Evolutionary conservation across 1,139 yeast genomes (phyloP).

Genomic region (Kluyveromyces marxianus): DNA sequence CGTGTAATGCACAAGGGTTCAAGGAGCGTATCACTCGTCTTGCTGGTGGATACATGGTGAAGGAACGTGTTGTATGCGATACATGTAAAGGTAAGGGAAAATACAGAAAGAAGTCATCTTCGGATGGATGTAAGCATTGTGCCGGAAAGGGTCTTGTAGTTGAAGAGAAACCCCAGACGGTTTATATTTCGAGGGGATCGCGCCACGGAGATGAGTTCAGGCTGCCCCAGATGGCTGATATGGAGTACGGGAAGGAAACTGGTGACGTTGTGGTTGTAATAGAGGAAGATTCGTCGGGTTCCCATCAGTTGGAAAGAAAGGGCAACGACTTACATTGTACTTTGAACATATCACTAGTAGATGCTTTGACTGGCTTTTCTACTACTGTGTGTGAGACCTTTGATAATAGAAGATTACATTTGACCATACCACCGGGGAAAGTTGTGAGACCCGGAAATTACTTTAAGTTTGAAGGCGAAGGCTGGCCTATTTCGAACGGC

Average conservation of each 20-base stretch:
- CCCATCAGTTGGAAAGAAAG: constrained; percentile 45
- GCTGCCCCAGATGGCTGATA: constrained; percentile 68
- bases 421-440: constrained; percentile 64
- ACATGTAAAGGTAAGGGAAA: constrained; percentile 70
- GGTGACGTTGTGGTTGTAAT: constrained; percentile 72
- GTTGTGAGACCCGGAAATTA: constrained; percentile 75
- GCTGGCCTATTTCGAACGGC: constrained; percentile 62
- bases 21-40: constrained; percentile 54
- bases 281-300: constrained; percentile 32
- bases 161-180: constrained; percentile 70
- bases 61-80: constrained; percentile 55
- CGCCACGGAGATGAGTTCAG: constrained; percentile 52
- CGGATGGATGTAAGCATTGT: constrained; percentile 76
- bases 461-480: constrained; percentile 64
- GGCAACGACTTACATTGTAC: constrained; percentile 60
- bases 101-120: constrained; percentile 41
- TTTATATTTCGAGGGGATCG: constrained; percentile 70
- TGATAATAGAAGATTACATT: constrained; percentile 67
- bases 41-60: constrained; percentile 71
- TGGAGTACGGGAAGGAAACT: constrained; percentile 62
- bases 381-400: constrained; percentile 62
- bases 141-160: constrained; percentile 54
- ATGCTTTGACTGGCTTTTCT: constrained; percentile 73
- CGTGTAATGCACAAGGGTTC: constrained; percentile 70
- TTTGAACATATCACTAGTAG: constrained; percentile 59